Conservation (phyloP, 805 yeast genomes). For the Yarrowia sp. region DNA sequence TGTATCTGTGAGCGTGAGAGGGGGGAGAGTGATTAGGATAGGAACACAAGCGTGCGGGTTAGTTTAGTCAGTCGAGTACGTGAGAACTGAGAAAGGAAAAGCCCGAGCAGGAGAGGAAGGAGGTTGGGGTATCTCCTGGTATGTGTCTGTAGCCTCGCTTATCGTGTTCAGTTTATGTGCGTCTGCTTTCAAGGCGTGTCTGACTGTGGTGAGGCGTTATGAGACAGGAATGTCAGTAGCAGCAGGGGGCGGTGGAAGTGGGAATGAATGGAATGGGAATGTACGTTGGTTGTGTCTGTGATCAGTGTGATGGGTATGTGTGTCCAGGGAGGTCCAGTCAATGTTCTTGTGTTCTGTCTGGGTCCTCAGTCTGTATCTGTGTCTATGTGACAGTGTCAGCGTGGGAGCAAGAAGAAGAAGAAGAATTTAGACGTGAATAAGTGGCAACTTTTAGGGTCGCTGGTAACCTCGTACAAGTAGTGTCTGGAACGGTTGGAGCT, state of each 20-base stretch:
- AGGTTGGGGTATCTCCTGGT: not conserved
- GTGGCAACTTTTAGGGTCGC: not conserved
- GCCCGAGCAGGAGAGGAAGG: not conserved
- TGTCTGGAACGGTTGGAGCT: not conserved
- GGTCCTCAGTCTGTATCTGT: not conserved
- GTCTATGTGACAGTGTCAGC: not conserved
- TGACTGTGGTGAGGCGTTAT: not conserved
- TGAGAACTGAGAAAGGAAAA: not conserved
- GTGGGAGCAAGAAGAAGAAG: not conserved
- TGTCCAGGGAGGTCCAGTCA: not conserved
- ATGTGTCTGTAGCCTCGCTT: not conserved
- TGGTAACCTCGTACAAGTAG: not conserved
- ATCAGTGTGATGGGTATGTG: not conserved
- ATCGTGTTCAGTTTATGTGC: not conserved
- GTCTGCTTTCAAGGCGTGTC: not conserved
- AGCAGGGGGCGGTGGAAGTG: not conserved
- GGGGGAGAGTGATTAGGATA: not conserved
- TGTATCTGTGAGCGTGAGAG: not conserved
- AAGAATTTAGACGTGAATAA: not conserved
- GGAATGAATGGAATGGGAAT: not conserved
- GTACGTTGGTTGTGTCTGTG: not conserved
- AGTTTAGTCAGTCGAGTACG: conserved; percentile 4
- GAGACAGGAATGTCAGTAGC: not conserved
- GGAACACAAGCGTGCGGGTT: not conserved
- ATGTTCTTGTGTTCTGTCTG: not conserved